Evolutionary conservation across 2,329 filamentous ascomycete species (phyloP).

Genomic region (Aspergillus versicolor): DNA sequence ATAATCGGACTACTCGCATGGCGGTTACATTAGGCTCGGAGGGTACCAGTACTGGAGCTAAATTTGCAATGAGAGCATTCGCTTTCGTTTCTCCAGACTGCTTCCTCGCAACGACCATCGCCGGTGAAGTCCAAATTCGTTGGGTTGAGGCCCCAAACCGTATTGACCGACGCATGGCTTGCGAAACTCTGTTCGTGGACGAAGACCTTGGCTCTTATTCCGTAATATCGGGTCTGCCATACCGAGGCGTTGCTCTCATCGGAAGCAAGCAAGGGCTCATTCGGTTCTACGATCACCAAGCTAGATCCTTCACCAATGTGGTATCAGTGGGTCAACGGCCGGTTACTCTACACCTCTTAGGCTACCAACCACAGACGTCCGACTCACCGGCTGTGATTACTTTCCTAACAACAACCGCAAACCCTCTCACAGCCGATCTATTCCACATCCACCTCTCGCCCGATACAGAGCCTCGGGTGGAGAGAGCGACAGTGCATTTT

Average conservation of each 20-base stretch:
- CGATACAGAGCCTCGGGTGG: constrained; percentile 39
- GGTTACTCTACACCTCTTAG: constrained; percentile 28
- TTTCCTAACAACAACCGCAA: constrained; percentile 29
- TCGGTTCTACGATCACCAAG: constrained; percentile 35
- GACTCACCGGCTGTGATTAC: constrained; percentile 15
- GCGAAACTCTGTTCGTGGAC: constrained; percentile 27
- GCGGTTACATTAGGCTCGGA: constrained; percentile 7
- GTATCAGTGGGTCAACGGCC: constrained; percentile 27
- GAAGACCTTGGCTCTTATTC: constrained; percentile 33
- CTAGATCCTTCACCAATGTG: constrained; percentile 27
- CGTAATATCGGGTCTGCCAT: constrained; percentile 30
- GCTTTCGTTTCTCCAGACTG: constrained; percentile 34
- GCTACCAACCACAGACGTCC: constrained; percentile 12
- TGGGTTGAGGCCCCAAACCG: constrained; percentile 15
- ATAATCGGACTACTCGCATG: constrained; percentile 18
- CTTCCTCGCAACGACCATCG: constrained; percentile 31
- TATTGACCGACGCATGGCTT: constrained; percentile 10
- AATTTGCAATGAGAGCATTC: constrained; percentile 28
- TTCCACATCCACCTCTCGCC: constrained; percentile 22
- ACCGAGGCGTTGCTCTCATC: constrained; percentile 34
- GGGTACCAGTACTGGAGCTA: constrained; percentile 7
- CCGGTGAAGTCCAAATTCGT: constrained; percentile 36
- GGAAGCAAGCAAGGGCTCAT: constrained; percentile 34
- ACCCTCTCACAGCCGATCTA: constrained; percentile 28
- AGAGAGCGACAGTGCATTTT: constrained; percentile 26